These are phyloP conservation scores for Cutaneotrichosporon daszewskae DNA, from an alignment of 1,284 basidiomycete species.

Conservation along the genomic window DNA sequence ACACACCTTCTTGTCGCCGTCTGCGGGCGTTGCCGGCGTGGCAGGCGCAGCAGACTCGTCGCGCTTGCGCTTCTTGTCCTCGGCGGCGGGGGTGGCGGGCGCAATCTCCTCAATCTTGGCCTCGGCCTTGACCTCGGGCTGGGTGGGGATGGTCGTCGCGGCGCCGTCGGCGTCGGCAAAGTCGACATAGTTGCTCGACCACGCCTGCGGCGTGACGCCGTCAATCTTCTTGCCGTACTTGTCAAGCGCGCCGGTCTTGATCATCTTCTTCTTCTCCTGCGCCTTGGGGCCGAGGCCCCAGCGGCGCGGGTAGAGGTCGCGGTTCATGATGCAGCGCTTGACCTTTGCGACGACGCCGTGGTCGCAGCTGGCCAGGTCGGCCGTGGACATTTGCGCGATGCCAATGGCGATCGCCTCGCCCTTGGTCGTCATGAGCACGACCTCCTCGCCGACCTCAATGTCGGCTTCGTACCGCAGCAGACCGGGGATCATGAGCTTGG, in stretches of 20 bases:
- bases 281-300: conserved; percentile 98
- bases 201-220: conserved; percentile 83
- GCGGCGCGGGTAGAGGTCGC: conserved; percentile 93
- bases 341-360: conserved; percentile 99
- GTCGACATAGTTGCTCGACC: conserved; percentile 91
- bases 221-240: conserved; percentile 90
- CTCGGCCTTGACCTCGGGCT: conserved; percentile 33
- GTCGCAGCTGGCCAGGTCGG: conserved; percentile 95
- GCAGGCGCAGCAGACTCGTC: conserved; percentile 49
- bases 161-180: conserved; percentile 54
- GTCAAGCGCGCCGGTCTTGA: conserved; percentile 92
- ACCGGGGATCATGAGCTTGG: conserved; percentile 99
- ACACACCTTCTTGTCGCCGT: conserved; percentile 56
- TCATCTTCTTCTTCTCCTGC: conserved; percentile 95
- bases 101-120: too few relatives aligned
- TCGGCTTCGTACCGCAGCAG: conserved; percentile 94
- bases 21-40: conserved; percentile 43
- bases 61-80: conserved; percentile 52
- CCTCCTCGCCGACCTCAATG: conserved; percentile 92
- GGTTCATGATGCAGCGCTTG: conserved; percentile 99
- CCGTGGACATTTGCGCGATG: conserved; percentile 97
- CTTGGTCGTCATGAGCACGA: conserved; percentile 99
- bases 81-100: conserved; percentile 48
- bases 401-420: conserved; percentile 98
- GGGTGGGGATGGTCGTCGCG: conserved; percentile 28